Conservation (phyloP, 2,329 filamentous ascomycete species). For the Diaporthe helianthi region DNA sequence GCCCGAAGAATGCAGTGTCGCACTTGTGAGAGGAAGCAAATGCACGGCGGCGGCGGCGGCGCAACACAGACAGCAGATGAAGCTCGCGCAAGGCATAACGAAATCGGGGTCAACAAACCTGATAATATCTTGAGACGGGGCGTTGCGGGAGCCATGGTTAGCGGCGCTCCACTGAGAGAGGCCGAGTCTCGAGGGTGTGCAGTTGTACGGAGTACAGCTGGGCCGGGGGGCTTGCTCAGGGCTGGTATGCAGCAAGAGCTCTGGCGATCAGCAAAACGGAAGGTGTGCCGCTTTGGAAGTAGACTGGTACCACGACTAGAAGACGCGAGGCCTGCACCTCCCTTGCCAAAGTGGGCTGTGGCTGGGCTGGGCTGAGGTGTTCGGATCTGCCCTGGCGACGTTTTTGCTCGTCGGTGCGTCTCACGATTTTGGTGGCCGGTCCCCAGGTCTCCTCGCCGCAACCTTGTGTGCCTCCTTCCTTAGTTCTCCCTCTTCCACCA, state of each 20-base stretch:
- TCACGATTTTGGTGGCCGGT: conserved; percentile 23
- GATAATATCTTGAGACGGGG: conserved; percentile 67
- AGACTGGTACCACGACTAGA: conserved; percentile 31
- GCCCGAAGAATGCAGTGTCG: conserved; percentile 39
- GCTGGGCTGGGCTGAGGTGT: conserved; percentile 21
- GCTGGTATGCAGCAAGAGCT: conserved; percentile 35
- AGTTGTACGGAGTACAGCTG: conserved; percentile 39
- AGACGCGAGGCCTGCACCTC: conserved; percentile 32
- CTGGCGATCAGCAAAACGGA: conserved; percentile 35
- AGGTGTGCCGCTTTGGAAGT: conserved; percentile 32
- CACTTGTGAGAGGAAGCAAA: conserved; percentile 34
- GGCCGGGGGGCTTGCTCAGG: conserved; percentile 26
- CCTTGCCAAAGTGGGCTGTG: conserved; percentile 30
- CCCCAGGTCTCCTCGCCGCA: conserved; percentile 27
- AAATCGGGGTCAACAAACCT: conserved; percentile 54
- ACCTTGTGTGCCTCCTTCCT: conserved; percentile 21
- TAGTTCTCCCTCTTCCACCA: conserved; percentile 21
- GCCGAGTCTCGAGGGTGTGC: conserved; percentile 42
- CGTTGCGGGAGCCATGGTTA: conserved; percentile 64
- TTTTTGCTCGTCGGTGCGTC: conserved; percentile 15
- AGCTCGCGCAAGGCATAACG: conserved; percentile 33
- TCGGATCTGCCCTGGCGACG: conserved; percentile 27
- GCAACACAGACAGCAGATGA: conserved; percentile 26
- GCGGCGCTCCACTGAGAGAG: conserved; percentile 46
- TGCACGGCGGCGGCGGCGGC: conserved; percentile 29